Conservation (phyloP, 2,329 filamentous ascomycete genomes). For the Sporothrix brasiliensis region DNA sequence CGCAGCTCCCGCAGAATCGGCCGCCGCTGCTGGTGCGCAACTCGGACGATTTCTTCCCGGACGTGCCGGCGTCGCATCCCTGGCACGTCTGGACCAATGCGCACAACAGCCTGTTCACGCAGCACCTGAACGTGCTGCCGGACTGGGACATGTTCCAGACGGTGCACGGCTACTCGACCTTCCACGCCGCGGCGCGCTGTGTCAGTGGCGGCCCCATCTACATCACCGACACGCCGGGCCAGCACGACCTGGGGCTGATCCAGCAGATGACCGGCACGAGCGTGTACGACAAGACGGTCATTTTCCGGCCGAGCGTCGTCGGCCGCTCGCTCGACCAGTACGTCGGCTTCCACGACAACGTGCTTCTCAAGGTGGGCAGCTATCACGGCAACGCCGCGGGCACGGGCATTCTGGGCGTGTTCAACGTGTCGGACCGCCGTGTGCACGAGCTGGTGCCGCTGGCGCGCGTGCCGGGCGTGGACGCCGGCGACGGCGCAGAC, state of each 20-base stretch:
- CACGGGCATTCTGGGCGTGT: conserved; percentile 77
- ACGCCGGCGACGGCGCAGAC: conserved; percentile 42
- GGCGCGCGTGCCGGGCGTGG: conserved; percentile 71
- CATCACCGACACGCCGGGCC: conserved; percentile 85
- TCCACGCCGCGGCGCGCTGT: conserved; percentile 88
- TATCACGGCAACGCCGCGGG: conserved; percentile 70
- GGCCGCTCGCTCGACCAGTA: conserved; percentile 76
- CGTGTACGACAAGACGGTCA: conserved; percentile 70
- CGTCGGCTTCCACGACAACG: conserved; percentile 70
- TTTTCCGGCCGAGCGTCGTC: conserved; percentile 74
- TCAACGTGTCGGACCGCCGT: conserved; percentile 71
- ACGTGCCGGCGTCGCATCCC: conserved; percentile 75
- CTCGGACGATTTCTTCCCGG: conserved; percentile 89
- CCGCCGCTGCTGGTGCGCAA: conserved; percentile 78
- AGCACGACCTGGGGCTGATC: conserved; percentile 76
- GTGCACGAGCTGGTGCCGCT: conserved; percentile 72
- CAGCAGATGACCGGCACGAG: conserved; percentile 79
- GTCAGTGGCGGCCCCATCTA: conserved; percentile 91
- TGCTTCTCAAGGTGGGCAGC: conserved; percentile 74
- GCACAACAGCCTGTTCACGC: conserved; percentile 80
- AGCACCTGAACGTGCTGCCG: conserved; percentile 82
- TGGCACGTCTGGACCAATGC: conserved; percentile 98
- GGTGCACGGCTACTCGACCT: conserved; percentile 68
- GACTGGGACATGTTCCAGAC: conserved; percentile 78
- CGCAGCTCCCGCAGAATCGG: conserved; percentile 75